Percentiles rank a stretch among this genome's conserved stretches.
These are phyloP conservation scores for Garcia nutans DNA, from an alignment of 345 rosid genomes.

Conservation along the genomic window DNA sequence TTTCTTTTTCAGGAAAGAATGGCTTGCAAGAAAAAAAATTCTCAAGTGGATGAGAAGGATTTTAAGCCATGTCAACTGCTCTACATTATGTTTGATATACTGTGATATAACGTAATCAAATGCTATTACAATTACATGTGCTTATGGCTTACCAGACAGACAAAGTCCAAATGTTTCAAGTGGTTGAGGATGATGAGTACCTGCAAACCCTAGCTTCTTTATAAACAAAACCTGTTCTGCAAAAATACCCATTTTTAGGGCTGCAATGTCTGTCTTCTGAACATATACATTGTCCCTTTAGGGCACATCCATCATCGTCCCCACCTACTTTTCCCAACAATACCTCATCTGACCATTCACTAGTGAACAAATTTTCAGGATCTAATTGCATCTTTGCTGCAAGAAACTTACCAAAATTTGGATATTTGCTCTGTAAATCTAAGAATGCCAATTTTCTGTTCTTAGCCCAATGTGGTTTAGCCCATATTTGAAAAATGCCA, in stretches of 20 bases:
- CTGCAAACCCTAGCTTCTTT: slow-evolving; percentile 76
- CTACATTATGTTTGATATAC: no score
- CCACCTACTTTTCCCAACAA: slow-evolving; percentile 43
- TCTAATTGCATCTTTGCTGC: slow-evolving; percentile 64
- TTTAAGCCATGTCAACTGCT: no score
- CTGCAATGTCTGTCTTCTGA: slow-evolving; percentile 74
- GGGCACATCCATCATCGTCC: slow-evolving; percentile 66
- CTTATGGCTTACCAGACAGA: no score
- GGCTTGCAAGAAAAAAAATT: no score
- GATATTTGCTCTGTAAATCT: slow-evolving; percentile 57
- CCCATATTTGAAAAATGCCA: slow-evolving; percentile 77
- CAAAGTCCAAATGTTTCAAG: background rate
- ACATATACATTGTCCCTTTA: slow-evolving; percentile 84
- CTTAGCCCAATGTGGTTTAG: slow-evolving; percentile 89
- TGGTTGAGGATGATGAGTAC: slow-evolving; percentile 30
- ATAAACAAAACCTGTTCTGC: slow-evolving; percentile 59
- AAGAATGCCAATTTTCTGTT: slow-evolving; percentile 68
- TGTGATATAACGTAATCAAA: no score
- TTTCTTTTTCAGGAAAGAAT: no score
- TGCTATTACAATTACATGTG: no score
- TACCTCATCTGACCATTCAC: slow-evolving; percentile 79
- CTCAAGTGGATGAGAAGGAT: no score
- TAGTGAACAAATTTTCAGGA: slow-evolving; percentile 60
- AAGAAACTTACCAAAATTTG: slow-evolving; percentile 43
- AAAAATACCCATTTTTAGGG: slow-evolving; percentile 62